These are phyloP conservation scores for Fusarium sp. DNA, from an alignment of 2,329 filamentous ascomycete genomes.

Conservation along the genomic window DNA sequence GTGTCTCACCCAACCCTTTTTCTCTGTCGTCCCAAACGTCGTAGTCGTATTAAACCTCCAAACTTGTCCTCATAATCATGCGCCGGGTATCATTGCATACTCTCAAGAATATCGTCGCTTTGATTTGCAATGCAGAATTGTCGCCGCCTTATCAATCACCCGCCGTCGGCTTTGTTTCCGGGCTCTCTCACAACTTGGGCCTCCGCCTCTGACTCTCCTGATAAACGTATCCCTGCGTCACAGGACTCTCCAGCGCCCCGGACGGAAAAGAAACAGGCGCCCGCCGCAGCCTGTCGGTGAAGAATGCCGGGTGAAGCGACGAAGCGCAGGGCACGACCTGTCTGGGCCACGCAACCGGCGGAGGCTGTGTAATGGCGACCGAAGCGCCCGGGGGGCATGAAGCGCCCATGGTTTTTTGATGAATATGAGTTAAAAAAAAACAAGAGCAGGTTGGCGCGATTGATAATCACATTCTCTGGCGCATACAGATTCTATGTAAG, in stretches of 20 bases:
- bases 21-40: neutral
- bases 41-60: neutral
- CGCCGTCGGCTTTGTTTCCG: constrained; percentile 9
- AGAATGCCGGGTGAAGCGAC: constrained; percentile 81
- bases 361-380: constrained; percentile 27
- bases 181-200: constrained; percentile 54
- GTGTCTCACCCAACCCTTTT: neutral
- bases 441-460: neutral
- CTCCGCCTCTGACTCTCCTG: constrained; percentile 59
- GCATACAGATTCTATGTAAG: constrained; percentile 1
- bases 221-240: constrained; percentile 75
- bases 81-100: constrained; percentile 14
- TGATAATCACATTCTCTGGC: constrained; percentile 32
- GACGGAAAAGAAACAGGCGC: constrained; percentile 60
- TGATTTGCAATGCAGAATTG: neutral
- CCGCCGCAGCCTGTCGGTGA: constrained; percentile 75
- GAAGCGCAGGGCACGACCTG: constrained; percentile 59
- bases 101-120: neutral
- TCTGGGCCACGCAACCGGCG: constrained; percentile 16
- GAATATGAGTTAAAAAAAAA: neutral
- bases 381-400: constrained; percentile 28
- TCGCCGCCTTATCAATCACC: neutral
- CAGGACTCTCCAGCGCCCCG: constrained; percentile 59
- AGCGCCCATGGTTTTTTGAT: constrained; percentile 21
- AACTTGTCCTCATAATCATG: constrained; percentile 5